phyloP scores from a whole-genome alignment of 441 rosid genomes.

The Erodium chrysanthum region DNA sequence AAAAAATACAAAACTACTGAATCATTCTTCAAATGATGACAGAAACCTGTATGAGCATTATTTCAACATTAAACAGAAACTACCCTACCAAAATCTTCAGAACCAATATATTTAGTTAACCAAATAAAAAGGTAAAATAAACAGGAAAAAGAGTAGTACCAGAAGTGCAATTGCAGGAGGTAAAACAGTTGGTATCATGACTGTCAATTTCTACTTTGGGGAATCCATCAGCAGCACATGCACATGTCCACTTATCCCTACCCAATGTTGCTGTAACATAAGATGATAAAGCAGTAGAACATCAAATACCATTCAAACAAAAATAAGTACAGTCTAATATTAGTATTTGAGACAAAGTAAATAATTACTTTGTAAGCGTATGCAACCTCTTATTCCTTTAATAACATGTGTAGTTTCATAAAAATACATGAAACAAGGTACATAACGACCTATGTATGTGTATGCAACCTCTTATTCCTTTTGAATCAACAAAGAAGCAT shows the following conservation, averaged over 20 bases:
- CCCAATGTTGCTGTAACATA: constrained; percentile 14
- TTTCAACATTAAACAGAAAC: not conserved
- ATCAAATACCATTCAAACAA: constrained; percentile 1
- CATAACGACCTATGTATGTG: too few species aligned
- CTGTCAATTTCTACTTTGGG: constrained; percentile 42
- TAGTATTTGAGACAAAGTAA: not conserved
- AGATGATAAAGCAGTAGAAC: not conserved
- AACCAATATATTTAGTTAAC: constrained; percentile 3
- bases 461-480: too few species aligned
- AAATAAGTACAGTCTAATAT: not conserved
- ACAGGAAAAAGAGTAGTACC: constrained; percentile 32
- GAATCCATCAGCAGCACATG: constrained; percentile 57
- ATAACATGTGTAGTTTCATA: too few species aligned
- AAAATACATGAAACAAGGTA: too few species aligned
- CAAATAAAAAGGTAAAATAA: not conserved
- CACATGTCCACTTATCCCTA: constrained; percentile 53
- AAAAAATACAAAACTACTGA: not conserved
- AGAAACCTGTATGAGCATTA: not conserved
- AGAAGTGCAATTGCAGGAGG: constrained; percentile 75
- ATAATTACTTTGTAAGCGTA: not conserved
- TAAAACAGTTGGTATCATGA: constrained; percentile 52
- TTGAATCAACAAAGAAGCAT: not conserved
- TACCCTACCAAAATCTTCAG: not conserved
- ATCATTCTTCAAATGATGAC: not conserved
- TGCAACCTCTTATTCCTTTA: not conserved